Base-by-base conservation (phyloP, 768 basidiomycete genomes). In the Auricularia sp. region DNA sequence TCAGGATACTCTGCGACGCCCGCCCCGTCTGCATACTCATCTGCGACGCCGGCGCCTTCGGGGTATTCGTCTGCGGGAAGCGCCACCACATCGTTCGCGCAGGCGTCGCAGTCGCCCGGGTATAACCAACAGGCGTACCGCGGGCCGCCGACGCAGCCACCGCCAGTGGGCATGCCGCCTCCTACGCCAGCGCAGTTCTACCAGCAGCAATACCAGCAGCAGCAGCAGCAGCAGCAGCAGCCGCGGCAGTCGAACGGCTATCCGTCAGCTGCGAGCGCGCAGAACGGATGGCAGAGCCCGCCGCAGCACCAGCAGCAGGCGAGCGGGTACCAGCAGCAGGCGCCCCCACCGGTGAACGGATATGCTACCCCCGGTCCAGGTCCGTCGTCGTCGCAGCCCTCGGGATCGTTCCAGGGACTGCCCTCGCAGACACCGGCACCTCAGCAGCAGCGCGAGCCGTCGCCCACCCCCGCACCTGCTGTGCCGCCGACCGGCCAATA, bases 401-500 rank as follows among this genome's bases (percentile, higher is more conserved):
- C 64, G 54, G 73, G 67, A 13, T 42, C 39, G 39, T 42, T 8
- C 39, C 75, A 75, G 59, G 71, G 72, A 45, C 71, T 71, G 11
- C 69, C 72, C 42, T 67, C 69, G 29, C 70, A 71, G 58, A 62
- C 68, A 54, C 59, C 68, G 64, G 47, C 65, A 64, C 63, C 72
- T 69, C 71, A 64, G 63, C 70, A 70, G 45, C 73, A 74, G 65
- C 78, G 78, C 18, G 71, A 79, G 34, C 75, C 79, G 59, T 81
- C 79, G 66, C 56, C 56, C 16, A 76, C 74, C n/a, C 71, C 74
- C 3, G 74, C 72, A 8, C 74, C 71, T n/a, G 71, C 74, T 29
- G 69, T 82, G 11, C 71, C 76, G 10, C 85, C 86, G n/a, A 89
- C 88, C 3, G 86, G 85, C 0, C 85, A 92, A 70, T 87, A 85